These are phyloP conservation scores for Pleurotus sapidus DNA, from an alignment of 768 basidiomycete genomes.

Conservation along the genomic window DNA sequence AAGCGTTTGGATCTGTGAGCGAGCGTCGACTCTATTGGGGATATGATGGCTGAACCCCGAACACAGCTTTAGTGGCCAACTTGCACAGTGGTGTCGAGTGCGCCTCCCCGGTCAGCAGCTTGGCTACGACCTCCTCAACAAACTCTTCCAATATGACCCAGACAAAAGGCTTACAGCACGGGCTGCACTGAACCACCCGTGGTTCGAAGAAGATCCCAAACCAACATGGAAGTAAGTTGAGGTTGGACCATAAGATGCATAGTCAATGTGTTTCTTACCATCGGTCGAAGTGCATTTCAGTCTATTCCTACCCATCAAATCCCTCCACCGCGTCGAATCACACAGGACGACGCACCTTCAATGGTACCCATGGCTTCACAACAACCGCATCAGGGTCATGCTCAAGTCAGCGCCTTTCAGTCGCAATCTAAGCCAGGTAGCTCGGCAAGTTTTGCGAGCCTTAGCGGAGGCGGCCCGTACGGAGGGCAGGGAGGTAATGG, in stretches of 20 bases:
- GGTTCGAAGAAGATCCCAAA: constrained; percentile 90
- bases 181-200: constrained; percentile 79
- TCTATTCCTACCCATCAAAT: constrained; percentile 59
- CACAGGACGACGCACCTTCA: constrained; percentile 88
- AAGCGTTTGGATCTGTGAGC: constrained; percentile 71
- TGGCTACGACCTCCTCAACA: constrained; percentile 82
- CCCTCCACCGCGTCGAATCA: constrained; percentile 86
- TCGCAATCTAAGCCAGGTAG: constrained; percentile 61
- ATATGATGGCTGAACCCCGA: not conserved
- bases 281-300: constrained; percentile 64
- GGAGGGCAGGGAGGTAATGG: constrained; percentile 31
- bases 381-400: constrained; percentile 40
- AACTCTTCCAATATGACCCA: constrained; percentile 90
- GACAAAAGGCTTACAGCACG: constrained; percentile 80
- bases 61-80: constrained; percentile 48
- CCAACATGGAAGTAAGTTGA: constrained; percentile 78
- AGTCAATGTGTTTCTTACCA: not conserved
- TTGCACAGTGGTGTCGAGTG: constrained; percentile 77
- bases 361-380: constrained; percentile 69
- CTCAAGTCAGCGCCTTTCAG: constrained; percentile 44
- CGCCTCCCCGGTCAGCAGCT: constrained; percentile 35
- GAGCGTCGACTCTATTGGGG: too few relatives aligned
- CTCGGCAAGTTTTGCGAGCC: constrained; percentile 59
- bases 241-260: too few relatives aligned
- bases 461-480: constrained; percentile 51